Conservation (phyloP, 2,329 filamentous ascomycete species). For the Beauveria bassiana region DNA sequence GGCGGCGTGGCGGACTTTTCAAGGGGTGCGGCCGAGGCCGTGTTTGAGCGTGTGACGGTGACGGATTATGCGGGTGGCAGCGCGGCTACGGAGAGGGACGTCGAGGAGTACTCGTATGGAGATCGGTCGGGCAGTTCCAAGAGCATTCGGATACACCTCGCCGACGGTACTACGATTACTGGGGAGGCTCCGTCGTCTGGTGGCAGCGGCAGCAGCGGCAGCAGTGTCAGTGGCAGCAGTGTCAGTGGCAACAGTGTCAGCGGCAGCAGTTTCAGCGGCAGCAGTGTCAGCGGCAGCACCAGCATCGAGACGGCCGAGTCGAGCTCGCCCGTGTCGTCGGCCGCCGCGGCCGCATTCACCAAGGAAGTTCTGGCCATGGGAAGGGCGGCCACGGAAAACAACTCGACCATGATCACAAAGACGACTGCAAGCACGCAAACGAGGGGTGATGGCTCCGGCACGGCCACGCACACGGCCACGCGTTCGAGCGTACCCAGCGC, state of each 20-base stretch:
- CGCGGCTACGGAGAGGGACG: constrained; percentile 21
- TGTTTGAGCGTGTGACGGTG: constrained; percentile 38
- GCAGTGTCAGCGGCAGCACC: neutral
- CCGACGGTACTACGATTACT: neutral
- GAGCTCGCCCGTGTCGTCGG: neutral
- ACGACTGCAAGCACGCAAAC: neutral
- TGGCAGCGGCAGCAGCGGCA: no score
- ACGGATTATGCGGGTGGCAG: constrained; percentile 36
- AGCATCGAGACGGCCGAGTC: neutral
- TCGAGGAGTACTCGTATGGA: constrained; percentile 34
- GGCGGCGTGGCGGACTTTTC: constrained; percentile 47
- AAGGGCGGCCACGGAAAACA: neutral
- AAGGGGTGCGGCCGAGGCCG: constrained; percentile 34
- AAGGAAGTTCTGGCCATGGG: neutral
- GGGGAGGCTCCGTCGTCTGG: neutral
- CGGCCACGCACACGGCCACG: neutral
- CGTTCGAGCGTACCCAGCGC: neutral
- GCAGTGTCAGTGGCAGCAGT: no score
- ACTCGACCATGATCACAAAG: neutral
- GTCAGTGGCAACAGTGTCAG: neutral
- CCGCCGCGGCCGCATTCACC: neutral
- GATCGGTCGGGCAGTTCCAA: constrained; percentile 33
- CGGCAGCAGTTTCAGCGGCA: neutral
- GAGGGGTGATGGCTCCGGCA: neutral
- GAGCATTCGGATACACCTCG: constrained; percentile 31